Evolutionary conservation across 257 asterid genomes (phyloP).

Genomic region (Cynanchum wilfordii): DNA sequence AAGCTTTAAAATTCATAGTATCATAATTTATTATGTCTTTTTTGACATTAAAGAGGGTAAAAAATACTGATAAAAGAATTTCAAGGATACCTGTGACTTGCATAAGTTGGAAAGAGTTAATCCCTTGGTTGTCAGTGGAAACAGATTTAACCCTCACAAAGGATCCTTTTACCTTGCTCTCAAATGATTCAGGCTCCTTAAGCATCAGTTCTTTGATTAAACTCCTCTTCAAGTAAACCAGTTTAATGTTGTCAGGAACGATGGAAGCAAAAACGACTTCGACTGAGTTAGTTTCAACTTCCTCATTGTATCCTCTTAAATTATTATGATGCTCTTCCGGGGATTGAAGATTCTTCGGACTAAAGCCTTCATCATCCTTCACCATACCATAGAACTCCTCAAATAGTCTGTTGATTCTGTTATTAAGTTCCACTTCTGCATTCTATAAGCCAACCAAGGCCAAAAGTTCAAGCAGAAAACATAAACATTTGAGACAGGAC

Average conservation of each 20-base stretch:
- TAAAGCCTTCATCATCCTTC: slow-evolving; percentile 43
- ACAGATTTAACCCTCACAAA: slow-evolving; percentile 50
- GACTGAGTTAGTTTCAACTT: slow-evolving; percentile 13
- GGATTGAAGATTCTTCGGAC: slow-evolving; percentile 33
- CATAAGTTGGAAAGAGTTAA: slow-evolving; percentile 45
- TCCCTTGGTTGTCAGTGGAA: slow-evolving; percentile 29
- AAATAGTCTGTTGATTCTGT: slow-evolving; percentile 46
- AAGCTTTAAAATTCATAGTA: no score
- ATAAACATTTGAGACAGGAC: background rate
- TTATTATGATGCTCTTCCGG: slow-evolving; percentile 21
- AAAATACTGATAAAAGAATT: background rate
- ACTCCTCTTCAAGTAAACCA: slow-evolving; percentile 58
- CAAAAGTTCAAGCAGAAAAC: slow-evolving; percentile 4
- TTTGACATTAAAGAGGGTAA: background rate
- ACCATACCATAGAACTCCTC: slow-evolving; percentile 55
- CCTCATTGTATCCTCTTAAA: slow-evolving; percentile 13
- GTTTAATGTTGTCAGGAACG: slow-evolving; percentile 53
- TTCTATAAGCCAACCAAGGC: slow-evolving; percentile 34
- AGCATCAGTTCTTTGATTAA: slow-evolving; percentile 40
- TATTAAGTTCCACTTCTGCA: slow-evolving; percentile 42
- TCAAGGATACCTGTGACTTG: slow-evolving; percentile 59
- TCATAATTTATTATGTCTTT: background rate
- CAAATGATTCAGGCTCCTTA: slow-evolving; percentile 58
- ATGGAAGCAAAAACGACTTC: slow-evolving; percentile 46
- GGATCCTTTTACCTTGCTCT: slow-evolving; percentile 60